These are phyloP conservation scores for Sporothrix mexicana DNA, from an alignment of 2,329 filamentous ascomycete species.

Conservation along the genomic window DNA sequence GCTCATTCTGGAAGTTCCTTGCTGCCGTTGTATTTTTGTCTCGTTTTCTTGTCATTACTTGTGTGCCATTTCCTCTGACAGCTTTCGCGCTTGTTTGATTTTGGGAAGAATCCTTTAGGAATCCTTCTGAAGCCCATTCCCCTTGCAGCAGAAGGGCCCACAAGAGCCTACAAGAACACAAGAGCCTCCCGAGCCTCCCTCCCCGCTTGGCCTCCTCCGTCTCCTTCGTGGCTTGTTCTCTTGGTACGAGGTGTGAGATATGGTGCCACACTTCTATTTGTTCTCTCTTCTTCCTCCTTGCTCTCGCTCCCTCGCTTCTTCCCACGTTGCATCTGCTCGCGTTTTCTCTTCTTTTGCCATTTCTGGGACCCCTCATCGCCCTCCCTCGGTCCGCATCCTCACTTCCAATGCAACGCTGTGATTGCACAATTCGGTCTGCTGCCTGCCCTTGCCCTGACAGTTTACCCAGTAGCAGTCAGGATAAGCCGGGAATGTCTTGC, in stretches of 20 bases:
- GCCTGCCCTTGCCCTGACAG: not conserved
- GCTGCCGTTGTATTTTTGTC: not conserved
- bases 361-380: not conserved
- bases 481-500: not conserved
- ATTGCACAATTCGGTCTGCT: slow-evolving; percentile 6
- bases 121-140: not conserved
- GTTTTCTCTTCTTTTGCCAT: not conserved
- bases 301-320: slow-evolving; percentile 1
- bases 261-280: not conserved
- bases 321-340: slow-evolving; percentile 9
- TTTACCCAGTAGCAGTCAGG: too few relatives aligned
- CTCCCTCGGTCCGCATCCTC: not conserved
- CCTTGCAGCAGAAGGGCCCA: too few relatives aligned
- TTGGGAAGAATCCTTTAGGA: not conserved
- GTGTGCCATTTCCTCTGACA: not conserved
- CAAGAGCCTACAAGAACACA: too few relatives aligned
- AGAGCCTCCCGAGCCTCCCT: too few relatives aligned
- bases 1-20: not conserved
- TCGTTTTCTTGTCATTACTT: too few relatives aligned
- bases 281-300: not conserved
- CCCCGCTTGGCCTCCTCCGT: too few relatives aligned
- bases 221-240: not conserved
- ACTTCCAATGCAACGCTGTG: slow-evolving; percentile 13
- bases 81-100: slow-evolving; percentile 1
- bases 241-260: slow-evolving; percentile 7